Base-by-base conservation (phyloP, 1,284 basidiomycete species). In the Leucocoprinus gongylophorus region DNA sequence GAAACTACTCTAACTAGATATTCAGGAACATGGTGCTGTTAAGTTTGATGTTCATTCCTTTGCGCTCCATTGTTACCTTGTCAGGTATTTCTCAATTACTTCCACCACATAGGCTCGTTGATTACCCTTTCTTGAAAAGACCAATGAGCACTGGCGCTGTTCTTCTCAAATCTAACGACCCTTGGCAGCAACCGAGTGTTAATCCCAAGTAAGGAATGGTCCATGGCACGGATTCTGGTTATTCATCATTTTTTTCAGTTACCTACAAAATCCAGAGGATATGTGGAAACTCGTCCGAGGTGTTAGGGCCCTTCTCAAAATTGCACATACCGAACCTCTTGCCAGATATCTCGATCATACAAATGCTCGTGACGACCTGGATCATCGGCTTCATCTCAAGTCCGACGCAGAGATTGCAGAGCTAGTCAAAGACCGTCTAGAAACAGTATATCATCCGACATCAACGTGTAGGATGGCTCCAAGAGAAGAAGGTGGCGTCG, bases 381-480 rank as follows among this genome's bases (percentile, higher is more conserved):
- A 81, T 55, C 75, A 76, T 57, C 60, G 62, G 28, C 55, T 72
- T 37, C 64, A 71, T 40, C 54, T 58, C 33, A 68, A 73, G 56
- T 46, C 55, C 9, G 42, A 54, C 26, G 45, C 41, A n/a, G 55
- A 54, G 28, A 48, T 56, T n/a, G 52, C 43, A 17, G 52, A 54
- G 13, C 21, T 71, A 23, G 63, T 84, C 7, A 65, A 67, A 53
- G 61, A 69, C 26, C 69, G 76, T 20, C 61, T 74, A 4, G 74
- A 79, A 56, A 83, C 81, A 10, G 61, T 85, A 35, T 68, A 67
- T 53, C 66, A 68, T 48, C 66, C 64, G 5, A 59, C 75, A 21
- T 71, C 74, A 33, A 79, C 76, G 0, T 80, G 79, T 54, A 68
- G 76, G 20, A 83, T 83, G 78, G 75, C 71, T 1, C 71, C 69